Evolutionary conservation across 2,329 filamentous ascomycete genomes (phyloP), one percentile per base, ranked within the genome.

Genomic region (Venturia asperata): DNA sequence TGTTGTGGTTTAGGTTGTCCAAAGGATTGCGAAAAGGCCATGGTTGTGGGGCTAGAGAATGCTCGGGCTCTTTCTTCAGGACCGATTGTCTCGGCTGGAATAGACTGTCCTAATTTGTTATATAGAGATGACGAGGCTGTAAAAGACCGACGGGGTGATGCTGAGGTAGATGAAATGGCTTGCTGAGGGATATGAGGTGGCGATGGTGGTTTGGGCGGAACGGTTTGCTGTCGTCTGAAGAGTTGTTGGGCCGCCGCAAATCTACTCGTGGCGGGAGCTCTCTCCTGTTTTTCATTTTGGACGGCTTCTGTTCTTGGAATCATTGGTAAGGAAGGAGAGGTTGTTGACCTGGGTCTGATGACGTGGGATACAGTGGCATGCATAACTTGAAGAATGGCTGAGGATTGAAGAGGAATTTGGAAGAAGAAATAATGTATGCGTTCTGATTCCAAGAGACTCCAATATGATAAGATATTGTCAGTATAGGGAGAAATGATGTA

Each of bases 51-150:
- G n/a, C 42, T 41, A 34, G 62, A 55, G 11, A 52, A 10, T 34
- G 42, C 47, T 42, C 62, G 21, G n/a, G 24, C 24, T 62, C 39
- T 42, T 19, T 43, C 39, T 45, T 27, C 34, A 9, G 61, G 34
- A 19, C 37, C 27, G 49, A 13, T 41, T 24, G 47, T 19, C 11
- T 41, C 49, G 24, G 27, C 47, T 42, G 27, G 42, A 39, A 61
- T 42, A 39, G 60, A 45, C 13, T 45, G 37, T 43, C 42, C 21
- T 39, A 64, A n/a, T 58, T 56, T 58, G 34, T 24, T 45, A 49
- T 64, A 64, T 60, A 64, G 21, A 30, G 63, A 58, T 64, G 63
- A 34, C 5, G 52, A 58, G 17, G 63, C 21, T 30, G 63, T 64
- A 30, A 55, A 52, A 21, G 63, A 55, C 9, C 63, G 30, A 30